Base-by-base conservation (phyloP, 208 protist species). In the Trichomonas gallinae region DNA sequence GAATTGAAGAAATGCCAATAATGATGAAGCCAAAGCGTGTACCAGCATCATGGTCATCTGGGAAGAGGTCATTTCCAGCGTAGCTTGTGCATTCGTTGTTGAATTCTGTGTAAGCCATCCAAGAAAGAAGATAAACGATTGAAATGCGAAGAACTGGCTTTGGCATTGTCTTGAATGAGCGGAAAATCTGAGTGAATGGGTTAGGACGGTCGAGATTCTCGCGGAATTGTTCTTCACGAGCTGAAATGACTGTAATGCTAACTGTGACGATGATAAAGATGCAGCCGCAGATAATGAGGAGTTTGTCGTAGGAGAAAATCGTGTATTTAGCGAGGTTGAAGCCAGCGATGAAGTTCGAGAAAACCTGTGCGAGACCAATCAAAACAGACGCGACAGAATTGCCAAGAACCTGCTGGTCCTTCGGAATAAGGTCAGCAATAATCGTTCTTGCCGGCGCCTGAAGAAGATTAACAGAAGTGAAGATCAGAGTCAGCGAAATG, bases 21-120 rank as follows among this genome's bases (percentile, higher is more conserved):
- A 40, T 89, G 17, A 89, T 34, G 34, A 89, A 26, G 46, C 83
- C 83, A 26, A 89, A 89, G 34, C 34, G 38, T 26, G 40, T 36
- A 45, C 83, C 83, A 36, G 11, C 34, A 42, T 85, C 81, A 15
- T 85, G 34, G 34, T 85, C 81, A 0, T 85, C n/a, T 17, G 10
- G 6, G 26, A 36, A 93, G n/a, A 93, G 42, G 38, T 93, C 87
- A 0, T 34, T 23, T 34, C 87, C 87, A 42, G 46, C 42, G 87
- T 48, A 93, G 31, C 44, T 44, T 40, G 87, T 51, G 42, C 40
- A 48, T 93, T 93, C 87, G 44, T 48, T 93, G 21, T 42, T 93
- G n/a, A 93, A 93, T 93, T 42, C 40, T 17, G n/a, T 34, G 45
- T 93, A 93, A 38, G 44, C 87, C 87, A 93, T 58, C 87, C 87